These are phyloP conservation scores for Croton setiger DNA, from an alignment of 441 rosid species.

Conservation along the genomic window DNA sequence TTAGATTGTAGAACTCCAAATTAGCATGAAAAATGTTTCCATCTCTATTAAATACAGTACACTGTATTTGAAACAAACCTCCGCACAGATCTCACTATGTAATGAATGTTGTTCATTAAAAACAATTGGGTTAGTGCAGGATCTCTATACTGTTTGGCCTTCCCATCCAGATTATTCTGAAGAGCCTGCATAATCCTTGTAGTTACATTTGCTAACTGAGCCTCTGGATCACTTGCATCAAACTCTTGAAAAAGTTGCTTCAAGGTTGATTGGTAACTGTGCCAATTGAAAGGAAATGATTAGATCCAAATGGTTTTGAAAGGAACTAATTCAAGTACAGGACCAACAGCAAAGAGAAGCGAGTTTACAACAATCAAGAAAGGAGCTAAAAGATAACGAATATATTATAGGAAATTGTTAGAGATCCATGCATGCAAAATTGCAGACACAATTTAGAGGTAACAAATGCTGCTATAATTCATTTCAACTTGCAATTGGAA, in stretches of 20 bases:
- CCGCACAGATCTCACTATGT: conserved; percentile 93
- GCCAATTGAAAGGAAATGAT: conserved; percentile 19
- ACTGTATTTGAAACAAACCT: conserved; percentile 45
- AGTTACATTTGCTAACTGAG: conserved; percentile 65
- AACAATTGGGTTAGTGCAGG: conserved; percentile 83
- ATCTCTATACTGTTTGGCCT: conserved; percentile 92
- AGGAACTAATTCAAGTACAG: neutral
- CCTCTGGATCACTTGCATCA: conserved; percentile 52
- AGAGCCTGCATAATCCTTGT: conserved; percentile 84
- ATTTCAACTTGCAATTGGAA: neutral
- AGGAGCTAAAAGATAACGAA: neutral
- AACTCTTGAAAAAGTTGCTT: conserved; percentile 87
- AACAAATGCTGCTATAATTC: neutral
- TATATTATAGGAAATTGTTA: neutral
- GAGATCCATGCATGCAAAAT: neutral
- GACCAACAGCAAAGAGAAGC: neutral
- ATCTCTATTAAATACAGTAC: conserved; percentile 6
- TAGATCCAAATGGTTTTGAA: conserved; percentile 9
- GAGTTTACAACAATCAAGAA: neutral
- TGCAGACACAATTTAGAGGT: neutral
- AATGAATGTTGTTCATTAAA: conserved; percentile 91
- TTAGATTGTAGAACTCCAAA: neutral
- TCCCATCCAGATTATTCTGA: conserved; percentile 81
- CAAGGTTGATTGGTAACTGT: conserved; percentile 79
- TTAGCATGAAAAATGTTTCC: neutral